A percentile compares a stretch with the other conserved stretches of the same genome.
phyloP scores from a whole-genome alignment of 129 eudicot genomes.

The Flaveria robusta region DNA sequence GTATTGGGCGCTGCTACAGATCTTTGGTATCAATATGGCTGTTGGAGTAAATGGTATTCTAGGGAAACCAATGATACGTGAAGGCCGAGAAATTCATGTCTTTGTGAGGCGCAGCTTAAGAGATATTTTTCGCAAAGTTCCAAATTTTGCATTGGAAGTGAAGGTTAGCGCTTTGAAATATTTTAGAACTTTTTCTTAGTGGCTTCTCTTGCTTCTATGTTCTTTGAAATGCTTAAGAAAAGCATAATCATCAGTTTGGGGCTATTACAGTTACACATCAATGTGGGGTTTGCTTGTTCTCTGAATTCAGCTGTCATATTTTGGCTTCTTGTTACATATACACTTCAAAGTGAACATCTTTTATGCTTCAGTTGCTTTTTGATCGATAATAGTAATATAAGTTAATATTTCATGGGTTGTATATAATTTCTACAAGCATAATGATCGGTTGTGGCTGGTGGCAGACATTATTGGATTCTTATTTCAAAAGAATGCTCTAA shows the following conservation, averaged over 20 bases:
- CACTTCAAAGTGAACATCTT: slow-evolving; percentile 5
- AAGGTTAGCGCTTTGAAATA: slow-evolving; percentile 46
- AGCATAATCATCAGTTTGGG: neutral
- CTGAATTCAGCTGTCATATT: neutral
- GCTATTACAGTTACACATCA: slow-evolving; percentile 11
- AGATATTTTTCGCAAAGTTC: slow-evolving; percentile 89
- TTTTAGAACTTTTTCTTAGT: slow-evolving; percentile 12
- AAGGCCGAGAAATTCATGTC: slow-evolving; percentile 78
- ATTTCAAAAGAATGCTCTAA: neutral
- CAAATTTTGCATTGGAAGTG: slow-evolving; percentile 81
- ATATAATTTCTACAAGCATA: neutral
- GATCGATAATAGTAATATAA: slow-evolving; percentile 7
- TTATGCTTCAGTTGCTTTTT: slow-evolving; percentile 9
- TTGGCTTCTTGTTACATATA: neutral
- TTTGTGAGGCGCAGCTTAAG: slow-evolving; percentile 85
- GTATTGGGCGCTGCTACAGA: slow-evolving; percentile 46
- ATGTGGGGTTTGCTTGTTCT: slow-evolving; percentile 9
- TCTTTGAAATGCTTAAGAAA: slow-evolving; percentile 7
- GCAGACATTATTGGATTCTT: neutral
- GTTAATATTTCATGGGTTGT: neutral
- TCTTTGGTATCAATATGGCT: slow-evolving; percentile 88
- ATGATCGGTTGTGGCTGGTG: neutral
- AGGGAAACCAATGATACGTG: slow-evolving; percentile 87
- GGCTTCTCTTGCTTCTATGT: slow-evolving; percentile 17
- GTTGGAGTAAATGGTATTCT: slow-evolving; percentile 80